Evolutionary conservation across 768 basidiomycete genomes (phyloP), one percentile per base, ranked within the genome.

Genomic region (Termitomyces sp.): DNA sequence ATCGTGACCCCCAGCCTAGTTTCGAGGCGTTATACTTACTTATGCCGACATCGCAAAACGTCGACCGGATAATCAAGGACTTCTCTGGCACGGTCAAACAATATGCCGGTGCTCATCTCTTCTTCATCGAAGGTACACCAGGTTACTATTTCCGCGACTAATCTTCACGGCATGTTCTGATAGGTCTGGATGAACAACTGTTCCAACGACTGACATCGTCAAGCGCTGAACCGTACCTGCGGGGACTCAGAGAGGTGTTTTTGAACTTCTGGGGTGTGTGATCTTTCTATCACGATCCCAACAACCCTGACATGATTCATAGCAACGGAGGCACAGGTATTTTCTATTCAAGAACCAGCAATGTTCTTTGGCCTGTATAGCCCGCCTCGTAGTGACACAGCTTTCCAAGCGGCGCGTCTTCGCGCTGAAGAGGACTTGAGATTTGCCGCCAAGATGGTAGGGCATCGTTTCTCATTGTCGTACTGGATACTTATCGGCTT

Each of bases 21-120:
- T 87, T 96, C 55, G 95, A 98, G 74, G 97, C 94, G 38, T 79
- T 98, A 68, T 98, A 99, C 72, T 76, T 99, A 63, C 79, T 98
- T 61, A 96, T 96, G 86, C 92, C 97, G 15, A 98, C 97, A 4
- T 86, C 86, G 1, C 92, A 94, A 78, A 98, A 98, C 73, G 86
- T 98, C 48, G 89, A 96, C 60, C 85, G 95, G 25, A 82, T 99
- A 69, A 89, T 98, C 67, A 85, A 81, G 38, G 97, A 99, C 74
- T 96, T 94, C 64, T 72, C 76, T 37, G 70, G 72, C 56, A 70
- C 74, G 45, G 81, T 81, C 14, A 79, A 81, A 66, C 86, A 89
- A 66, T 98, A 98, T 71, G 86, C 86, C 17, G 88, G 77, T 0
- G 96, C 91, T 0, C 92, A 98, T 72, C 73, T 98, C 60, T 96